Conservation (phyloP, 1,284 basidiomycete species). For the Coniophora puteana region DNA sequence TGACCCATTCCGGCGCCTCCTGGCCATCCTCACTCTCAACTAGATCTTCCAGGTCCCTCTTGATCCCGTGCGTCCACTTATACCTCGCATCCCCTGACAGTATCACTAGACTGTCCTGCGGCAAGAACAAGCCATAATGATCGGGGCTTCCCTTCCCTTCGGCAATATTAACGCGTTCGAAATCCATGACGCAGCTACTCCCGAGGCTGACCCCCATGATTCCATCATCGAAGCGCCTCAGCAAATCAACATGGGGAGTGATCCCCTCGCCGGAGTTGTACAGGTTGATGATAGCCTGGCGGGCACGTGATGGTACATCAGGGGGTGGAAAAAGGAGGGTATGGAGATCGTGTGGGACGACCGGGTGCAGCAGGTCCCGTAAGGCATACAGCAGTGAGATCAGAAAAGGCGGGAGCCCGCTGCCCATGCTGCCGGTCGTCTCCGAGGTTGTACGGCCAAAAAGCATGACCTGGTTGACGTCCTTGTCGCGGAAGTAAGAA, state of each 20-base stretch:
- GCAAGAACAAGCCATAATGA: conserved; percentile 55
- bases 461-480: conserved; percentile 74
- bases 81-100: conserved; percentile 74
- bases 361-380: conserved; percentile 41
- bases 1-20: conserved; percentile 35
- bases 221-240: conserved; percentile 73
- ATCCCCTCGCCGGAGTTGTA: conserved; percentile 81
- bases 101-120: conserved; percentile 62
- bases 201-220: conserved; percentile 77
- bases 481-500: conserved; percentile 49
- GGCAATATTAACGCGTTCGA: conserved; percentile 33
- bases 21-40: conserved; percentile 30
- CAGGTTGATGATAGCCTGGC: conserved; percentile 79
- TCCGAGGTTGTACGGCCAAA: conserved; percentile 48
- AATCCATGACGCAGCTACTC: conserved; percentile 73
- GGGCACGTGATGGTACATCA: conserved; percentile 38
- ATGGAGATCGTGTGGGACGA: conserved; percentile 45
- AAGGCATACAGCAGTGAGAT: conserved; percentile 49
- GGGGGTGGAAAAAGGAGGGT: conserved; percentile 48
- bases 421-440: conserved; percentile 15
- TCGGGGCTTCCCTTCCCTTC: conserved; percentile 8
- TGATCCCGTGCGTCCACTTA: conserved; percentile 64
- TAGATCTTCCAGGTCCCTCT: conserved; percentile 45
- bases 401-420: conserved; percentile 54
- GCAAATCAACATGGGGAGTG: conserved; percentile 72